Conservation (phyloP, 2,329 filamentous ascomycete species). For the Orbilia quercus region DNA sequence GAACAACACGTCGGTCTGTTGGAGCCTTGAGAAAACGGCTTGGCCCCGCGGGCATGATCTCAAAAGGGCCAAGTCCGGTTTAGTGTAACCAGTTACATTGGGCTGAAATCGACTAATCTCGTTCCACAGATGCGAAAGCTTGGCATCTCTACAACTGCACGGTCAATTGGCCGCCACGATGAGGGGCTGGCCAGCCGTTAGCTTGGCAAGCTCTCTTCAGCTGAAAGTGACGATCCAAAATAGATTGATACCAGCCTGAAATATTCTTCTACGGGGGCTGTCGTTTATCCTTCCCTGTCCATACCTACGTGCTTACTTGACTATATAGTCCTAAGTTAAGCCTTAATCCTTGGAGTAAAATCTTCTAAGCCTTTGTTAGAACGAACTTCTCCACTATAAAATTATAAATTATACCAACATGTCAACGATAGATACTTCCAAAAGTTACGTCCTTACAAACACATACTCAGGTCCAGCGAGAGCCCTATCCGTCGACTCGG, state of each 20-base stretch:
- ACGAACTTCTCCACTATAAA: too few relatives aligned
- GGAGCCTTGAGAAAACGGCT: too few relatives aligned
- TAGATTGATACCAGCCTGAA: neutral
- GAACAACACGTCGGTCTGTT: too few relatives aligned
- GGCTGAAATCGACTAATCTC: too few relatives aligned
- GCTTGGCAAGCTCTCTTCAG: slow-evolving; percentile 15
- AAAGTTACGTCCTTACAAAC: slow-evolving; percentile 35
- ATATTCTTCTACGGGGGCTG: neutral
- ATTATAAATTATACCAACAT: too few relatives aligned
- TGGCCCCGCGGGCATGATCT: too few relatives aligned
- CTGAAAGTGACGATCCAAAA: neutral
- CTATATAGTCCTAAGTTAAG: neutral
- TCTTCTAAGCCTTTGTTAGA: too few relatives aligned
- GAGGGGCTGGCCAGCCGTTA: too few relatives aligned
- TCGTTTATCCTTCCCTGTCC: slow-evolving; percentile 3
- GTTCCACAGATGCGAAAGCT: neutral
- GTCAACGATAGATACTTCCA: slow-evolving; percentile 32
- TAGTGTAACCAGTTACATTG: neutral
- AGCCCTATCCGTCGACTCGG: neutral
- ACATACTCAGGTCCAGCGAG: slow-evolving; percentile 14
- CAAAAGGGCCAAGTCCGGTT: too few relatives aligned
- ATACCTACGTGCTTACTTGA: neutral
- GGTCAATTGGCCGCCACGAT: neutral
- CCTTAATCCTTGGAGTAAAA: neutral
- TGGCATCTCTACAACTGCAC: neutral